Conservation (phyloP, 371 early-diverging fungal genomes). For the Nematocida sp. region DNA sequence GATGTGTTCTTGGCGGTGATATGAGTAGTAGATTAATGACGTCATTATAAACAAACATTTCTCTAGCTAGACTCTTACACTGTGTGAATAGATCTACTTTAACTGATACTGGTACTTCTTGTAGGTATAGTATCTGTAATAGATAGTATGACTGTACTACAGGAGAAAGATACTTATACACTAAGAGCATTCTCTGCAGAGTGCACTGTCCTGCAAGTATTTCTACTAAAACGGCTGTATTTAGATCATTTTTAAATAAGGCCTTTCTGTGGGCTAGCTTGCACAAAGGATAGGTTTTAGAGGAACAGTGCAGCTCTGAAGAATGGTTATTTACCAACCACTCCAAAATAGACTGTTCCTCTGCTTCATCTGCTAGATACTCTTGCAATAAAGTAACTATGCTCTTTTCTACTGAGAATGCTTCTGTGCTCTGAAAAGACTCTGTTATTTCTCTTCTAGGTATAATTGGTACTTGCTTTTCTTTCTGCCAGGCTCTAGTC, state of each 20-base stretch:
- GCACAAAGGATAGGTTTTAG: not conserved
- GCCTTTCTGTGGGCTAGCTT: conserved; percentile 10
- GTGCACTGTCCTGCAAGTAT: too few species aligned
- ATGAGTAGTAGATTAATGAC: conserved; percentile 16
- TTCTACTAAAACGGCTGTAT: too few species aligned
- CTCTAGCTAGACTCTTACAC: not conserved
- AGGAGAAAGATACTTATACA: not conserved
- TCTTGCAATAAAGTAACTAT: too few species aligned
- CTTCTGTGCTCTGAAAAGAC: not conserved
- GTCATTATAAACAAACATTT: conserved; percentile 20
- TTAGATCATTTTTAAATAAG: not conserved
- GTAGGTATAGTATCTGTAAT: not conserved
- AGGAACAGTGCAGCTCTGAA: not conserved
- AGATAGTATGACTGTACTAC: conserved; percentile 31
- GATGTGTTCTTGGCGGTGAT: not conserved
- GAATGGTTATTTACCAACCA: not conserved
- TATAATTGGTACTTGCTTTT: too few species aligned
- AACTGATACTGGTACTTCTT: not conserved
- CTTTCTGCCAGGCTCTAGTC: too few species aligned
- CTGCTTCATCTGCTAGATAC: conserved; percentile 5
- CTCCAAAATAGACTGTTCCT: not conserved
- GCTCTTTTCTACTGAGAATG: too few species aligned
- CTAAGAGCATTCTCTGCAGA: too few species aligned
- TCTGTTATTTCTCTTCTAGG: not conserved
- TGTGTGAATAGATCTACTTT: conserved; percentile 2